Evolutionary conservation across 1,139 yeast species (phyloP).

Genomic region (Kodamaea ohmeri): DNA sequence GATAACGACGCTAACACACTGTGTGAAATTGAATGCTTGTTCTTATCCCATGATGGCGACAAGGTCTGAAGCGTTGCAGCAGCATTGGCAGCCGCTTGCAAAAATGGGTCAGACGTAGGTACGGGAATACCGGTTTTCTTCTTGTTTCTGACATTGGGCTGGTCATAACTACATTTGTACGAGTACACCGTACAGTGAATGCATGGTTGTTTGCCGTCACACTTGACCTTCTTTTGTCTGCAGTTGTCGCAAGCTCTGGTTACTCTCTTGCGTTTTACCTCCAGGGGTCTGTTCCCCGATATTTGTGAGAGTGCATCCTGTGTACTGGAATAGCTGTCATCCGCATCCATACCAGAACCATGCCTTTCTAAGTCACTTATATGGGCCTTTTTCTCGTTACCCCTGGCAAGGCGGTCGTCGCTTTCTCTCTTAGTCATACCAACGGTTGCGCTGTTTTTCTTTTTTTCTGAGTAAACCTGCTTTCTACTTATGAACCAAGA

Average conservation of each 20-base stretch:
- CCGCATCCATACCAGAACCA: neutral
- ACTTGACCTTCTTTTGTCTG: slow-evolving; percentile 74
- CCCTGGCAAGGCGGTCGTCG: neutral
- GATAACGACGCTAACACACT: slow-evolving; percentile 9
- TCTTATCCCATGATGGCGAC: slow-evolving; percentile 10
- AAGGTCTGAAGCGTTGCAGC: slow-evolving; percentile 14
- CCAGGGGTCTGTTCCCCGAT: slow-evolving; percentile 1
- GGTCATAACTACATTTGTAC: slow-evolving; percentile 67
- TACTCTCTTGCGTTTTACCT: slow-evolving; percentile 66
- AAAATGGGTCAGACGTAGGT: slow-evolving; percentile 20
- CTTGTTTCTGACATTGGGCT: slow-evolving; percentile 65
- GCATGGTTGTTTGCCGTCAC: slow-evolving; percentile 87
- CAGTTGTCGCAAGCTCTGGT: slow-evolving; percentile 85
- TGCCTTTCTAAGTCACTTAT: neutral
- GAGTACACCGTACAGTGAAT: slow-evolving; percentile 87
- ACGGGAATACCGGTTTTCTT: slow-evolving; percentile 34
- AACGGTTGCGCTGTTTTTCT: neutral
- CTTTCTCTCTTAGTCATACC: slow-evolving; percentile 1
- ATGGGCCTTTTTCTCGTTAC: neutral
- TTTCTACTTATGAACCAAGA: neutral
- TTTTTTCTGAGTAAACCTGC: neutral
- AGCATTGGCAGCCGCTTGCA: slow-evolving; percentile 18
- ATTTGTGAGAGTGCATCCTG: neutral
- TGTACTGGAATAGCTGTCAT: neutral
- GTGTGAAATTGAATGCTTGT: slow-evolving; percentile 8